phyloP scores from a whole-genome alignment of 176 grass and related monocot genomes.

The Thinopyrum elongatum region DNA sequence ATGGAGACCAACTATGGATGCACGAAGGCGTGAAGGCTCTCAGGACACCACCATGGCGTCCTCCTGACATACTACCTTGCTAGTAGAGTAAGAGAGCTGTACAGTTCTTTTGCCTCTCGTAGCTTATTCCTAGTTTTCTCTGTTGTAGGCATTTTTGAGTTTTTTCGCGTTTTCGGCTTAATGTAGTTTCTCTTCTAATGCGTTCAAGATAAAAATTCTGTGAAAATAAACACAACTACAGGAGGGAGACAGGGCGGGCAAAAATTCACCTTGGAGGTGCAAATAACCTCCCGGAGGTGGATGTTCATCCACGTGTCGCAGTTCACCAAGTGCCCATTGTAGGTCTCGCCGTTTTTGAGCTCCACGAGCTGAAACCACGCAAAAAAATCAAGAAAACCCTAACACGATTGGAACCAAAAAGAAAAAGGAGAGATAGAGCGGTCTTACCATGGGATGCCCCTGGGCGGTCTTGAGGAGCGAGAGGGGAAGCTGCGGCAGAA shows the following conservation, averaged over 20 bases:
- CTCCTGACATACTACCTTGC: no score
- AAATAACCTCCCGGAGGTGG: conserved; percentile 98
- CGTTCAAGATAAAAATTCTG: no score
- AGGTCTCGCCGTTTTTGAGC: conserved; percentile 98
- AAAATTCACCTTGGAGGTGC: conserved; percentile 86
- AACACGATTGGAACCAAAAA: background rate
- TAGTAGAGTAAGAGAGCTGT: no score
- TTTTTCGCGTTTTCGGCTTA: no score
- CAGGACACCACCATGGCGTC: no score
- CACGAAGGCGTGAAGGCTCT: no score
- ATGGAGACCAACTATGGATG: no score
- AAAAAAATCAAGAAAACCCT: background rate
- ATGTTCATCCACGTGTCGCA: conserved; percentile 99
- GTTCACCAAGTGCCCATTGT: conserved; percentile 98
- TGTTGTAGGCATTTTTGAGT: no score
- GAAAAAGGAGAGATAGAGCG: background rate
- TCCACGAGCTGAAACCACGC: conserved; percentile 67
- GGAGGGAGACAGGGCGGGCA: background rate
- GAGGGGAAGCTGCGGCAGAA: conserved; percentile 74
- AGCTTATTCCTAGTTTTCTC: no score
- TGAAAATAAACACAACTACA: background rate
- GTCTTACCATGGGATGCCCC: conserved; percentile 96
- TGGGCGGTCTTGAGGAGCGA: conserved; percentile 98
- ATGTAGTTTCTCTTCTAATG: no score
- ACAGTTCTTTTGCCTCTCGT: no score